Percentiles rank a stretch among this genome's conserved stretches.
Conservation (phyloP, 768 basidiomycete species). For the Auricularia sp. region DNA sequence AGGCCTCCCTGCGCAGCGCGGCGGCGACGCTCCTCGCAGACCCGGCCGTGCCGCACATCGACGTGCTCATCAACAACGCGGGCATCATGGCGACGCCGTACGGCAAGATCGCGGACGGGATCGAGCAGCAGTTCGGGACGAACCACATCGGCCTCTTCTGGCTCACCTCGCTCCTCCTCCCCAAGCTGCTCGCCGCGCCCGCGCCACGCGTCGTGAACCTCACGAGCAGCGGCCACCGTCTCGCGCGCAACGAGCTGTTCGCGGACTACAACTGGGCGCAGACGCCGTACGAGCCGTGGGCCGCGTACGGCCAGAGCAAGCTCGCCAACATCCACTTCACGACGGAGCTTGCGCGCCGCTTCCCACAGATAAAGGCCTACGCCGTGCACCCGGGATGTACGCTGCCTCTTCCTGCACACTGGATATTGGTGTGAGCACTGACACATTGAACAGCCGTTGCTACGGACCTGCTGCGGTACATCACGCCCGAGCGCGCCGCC, state of each 20-base stretch:
- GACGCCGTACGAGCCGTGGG: neutral
- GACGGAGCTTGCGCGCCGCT: conserved; percentile 5
- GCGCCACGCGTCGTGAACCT: conserved; percentile 2
- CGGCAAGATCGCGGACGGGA: neutral
- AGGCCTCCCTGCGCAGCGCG: conserved; percentile 2
- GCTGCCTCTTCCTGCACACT: neutral
- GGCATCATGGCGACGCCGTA: neutral
- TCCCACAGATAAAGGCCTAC: neutral
- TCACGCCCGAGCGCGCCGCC: neutral
- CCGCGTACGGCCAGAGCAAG: conserved; percentile 5
- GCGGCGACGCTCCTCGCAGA: neutral
- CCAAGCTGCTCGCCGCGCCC: conserved; percentile 3
- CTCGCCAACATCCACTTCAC: conserved; percentile 13
- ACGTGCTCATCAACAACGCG: conserved; percentile 8
- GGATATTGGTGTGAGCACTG: neutral
- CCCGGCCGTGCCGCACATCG: neutral
- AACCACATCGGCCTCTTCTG: conserved; percentile 7
- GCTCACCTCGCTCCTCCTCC: conserved; percentile 4
- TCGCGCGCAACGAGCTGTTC: neutral
- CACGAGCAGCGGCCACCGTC: neutral
- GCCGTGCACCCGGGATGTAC: neutral
- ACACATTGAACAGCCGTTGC: neutral
- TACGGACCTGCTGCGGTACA: neutral
- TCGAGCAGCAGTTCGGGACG: conserved; percentile 7
- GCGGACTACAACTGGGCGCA: neutral